These are phyloP conservation scores for Calonectria leucothoes DNA, from an alignment of 2,329 filamentous ascomycete species.

Conservation along the genomic window DNA sequence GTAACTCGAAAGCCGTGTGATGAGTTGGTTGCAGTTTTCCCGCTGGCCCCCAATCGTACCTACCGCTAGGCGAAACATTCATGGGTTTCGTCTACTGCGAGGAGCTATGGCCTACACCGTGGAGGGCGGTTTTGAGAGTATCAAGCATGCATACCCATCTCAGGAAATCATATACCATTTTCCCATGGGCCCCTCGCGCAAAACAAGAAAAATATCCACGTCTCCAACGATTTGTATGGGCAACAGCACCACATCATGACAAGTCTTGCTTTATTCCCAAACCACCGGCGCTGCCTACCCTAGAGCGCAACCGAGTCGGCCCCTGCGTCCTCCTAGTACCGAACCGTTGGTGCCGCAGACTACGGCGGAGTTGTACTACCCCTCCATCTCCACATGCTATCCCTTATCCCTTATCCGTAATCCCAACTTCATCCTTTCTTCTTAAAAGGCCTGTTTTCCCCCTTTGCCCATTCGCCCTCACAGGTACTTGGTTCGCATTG, in stretches of 20 bases:
- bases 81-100: background rate
- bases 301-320: background rate
- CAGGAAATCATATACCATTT: background rate
- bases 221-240: background rate
- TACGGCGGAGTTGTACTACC: background rate
- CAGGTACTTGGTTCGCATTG: background rate
- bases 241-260: background rate
- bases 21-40: background rate
- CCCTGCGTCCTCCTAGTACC: background rate
- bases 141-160: background rate
- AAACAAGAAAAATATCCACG: background rate
- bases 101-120: background rate
- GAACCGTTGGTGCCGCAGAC: background rate
- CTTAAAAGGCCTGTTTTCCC: no score
- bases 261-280: background rate
- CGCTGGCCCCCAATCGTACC: background rate
- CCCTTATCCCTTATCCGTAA: background rate
- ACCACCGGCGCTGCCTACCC: background rate
- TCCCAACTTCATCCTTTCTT: background rate
- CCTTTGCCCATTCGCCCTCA: background rate
- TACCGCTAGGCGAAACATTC: background rate
- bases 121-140: background rate
- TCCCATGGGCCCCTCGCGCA: background rate
- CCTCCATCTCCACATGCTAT: slow-evolving; percentile 11
- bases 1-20: background rate